Evolutionary conservation across 129 eudicot species (phyloP).

Genomic region (Heracleum sosnowskyi): DNA sequence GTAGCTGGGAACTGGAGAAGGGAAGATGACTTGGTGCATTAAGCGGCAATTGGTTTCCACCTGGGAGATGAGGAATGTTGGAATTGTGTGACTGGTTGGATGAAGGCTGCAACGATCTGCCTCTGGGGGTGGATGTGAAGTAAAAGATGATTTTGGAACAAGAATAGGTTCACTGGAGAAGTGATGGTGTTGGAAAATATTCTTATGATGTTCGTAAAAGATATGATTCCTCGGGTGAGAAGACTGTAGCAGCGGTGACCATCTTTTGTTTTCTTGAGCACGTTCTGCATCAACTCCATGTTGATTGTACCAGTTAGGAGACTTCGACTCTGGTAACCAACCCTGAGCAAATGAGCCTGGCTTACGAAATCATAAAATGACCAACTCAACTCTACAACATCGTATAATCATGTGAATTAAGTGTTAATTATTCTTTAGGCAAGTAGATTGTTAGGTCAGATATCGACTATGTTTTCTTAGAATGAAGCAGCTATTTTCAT

Average conservation of each 20-base stretch:
- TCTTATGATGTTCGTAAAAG: constrained; percentile 54
- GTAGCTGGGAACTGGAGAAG: constrained; percentile 45
- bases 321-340: constrained; percentile 55
- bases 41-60: constrained; percentile 44
- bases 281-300: constrained; percentile 37
- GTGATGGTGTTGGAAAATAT: constrained; percentile 36
- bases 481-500: neutral
- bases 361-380: neutral
- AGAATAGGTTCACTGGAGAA: constrained; percentile 69
- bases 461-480: neutral
- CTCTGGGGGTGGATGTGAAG: constrained; percentile 72
- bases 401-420: neutral
- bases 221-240: constrained; percentile 40
- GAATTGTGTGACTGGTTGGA: constrained; percentile 37
- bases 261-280: constrained; percentile 34
- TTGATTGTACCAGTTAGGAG: constrained; percentile 56
- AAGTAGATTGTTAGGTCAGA: neutral
- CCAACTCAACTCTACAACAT: neutral
- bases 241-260: constrained; percentile 48
- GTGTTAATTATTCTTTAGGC: neutral
- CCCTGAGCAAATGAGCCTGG: constrained; percentile 79
- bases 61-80: constrained; percentile 35
- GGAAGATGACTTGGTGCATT: constrained; percentile 35
- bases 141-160: constrained; percentile 56
- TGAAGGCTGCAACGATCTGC: constrained; percentile 49